Conservation (phyloP, 73 alveolate species). For the Paramecium octaurelia region DNA sequence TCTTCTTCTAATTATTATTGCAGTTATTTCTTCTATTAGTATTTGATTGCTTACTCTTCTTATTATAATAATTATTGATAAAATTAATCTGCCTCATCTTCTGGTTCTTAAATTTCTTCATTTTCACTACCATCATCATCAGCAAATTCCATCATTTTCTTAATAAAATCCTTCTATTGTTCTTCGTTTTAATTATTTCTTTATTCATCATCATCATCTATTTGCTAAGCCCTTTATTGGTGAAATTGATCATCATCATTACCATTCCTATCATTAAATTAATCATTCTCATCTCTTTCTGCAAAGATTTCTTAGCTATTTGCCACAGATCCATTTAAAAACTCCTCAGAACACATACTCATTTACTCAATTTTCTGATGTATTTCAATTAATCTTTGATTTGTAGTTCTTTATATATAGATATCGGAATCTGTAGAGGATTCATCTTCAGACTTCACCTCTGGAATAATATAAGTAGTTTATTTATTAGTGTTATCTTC, state of each 20-base stretch:
- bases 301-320: neutral
- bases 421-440: neutral
- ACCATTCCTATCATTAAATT: neutral
- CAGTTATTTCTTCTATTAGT: neutral
- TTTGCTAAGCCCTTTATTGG: neutral
- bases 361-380: neutral
- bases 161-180: neutral
- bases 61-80: neutral
- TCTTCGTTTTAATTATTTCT: neutral
- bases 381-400: neutral
- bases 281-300: neutral
- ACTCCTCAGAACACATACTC: conserved; percentile 23
- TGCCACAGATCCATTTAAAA: neutral
- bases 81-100: neutral
- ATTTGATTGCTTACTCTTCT: neutral
- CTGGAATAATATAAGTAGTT: neutral
- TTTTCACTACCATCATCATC: neutral
- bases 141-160: neutral
- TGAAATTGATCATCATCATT: neutral
- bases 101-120: neutral
- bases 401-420: neutral
- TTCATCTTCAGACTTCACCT: neutral
- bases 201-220: neutral
- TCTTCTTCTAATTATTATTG: neutral
- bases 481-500: neutral